Conservation (phyloP, 2,329 filamentous ascomycete genomes). For the Albophoma yamanashiensis region DNA sequence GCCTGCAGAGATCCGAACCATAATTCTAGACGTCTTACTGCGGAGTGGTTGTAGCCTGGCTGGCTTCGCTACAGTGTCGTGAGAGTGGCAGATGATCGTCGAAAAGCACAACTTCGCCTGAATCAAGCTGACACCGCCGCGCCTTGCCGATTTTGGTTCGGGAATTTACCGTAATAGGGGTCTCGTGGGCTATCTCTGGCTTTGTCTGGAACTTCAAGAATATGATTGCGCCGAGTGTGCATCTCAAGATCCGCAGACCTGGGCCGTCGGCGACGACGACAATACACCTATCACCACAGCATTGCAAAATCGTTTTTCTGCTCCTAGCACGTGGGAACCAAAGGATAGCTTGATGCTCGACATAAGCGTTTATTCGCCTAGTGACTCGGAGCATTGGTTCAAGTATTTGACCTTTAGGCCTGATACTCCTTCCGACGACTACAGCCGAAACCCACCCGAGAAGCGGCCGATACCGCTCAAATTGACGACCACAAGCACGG, state of each 20-base stretch:
- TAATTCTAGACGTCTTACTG: background rate
- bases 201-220: background rate
- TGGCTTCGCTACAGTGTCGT: background rate
- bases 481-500: background rate
- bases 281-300: background rate
- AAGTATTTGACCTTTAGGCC: background rate
- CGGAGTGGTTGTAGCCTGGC: background rate
- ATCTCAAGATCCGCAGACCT: background rate
- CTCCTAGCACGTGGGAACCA: background rate
- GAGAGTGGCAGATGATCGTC: background rate
- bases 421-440: background rate
- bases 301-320: background rate
- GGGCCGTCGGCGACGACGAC: background rate
- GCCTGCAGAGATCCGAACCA: background rate
- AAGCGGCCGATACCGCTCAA: background rate
- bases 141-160: background rate
- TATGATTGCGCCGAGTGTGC: background rate
- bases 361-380: background rate
- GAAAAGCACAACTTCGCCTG: background rate
- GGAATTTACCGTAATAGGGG: background rate
- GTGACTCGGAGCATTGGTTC: background rate
- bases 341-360: background rate
- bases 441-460: background rate
- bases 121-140: background rate
- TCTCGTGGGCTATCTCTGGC: background rate